Base-by-base conservation (phyloP, 164 flowering plant genomes). In the Taxillus chinensis region DNA sequence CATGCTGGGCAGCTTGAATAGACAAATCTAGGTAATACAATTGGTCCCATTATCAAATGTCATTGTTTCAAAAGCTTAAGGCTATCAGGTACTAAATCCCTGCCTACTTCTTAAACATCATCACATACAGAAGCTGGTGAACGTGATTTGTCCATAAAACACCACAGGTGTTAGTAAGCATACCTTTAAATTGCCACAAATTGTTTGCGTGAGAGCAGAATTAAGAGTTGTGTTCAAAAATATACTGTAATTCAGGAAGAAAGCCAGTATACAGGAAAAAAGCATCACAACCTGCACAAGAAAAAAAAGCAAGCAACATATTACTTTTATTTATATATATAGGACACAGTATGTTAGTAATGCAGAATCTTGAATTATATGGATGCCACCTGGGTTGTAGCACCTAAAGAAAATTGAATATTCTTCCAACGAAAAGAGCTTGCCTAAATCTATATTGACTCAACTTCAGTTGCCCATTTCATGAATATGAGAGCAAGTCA, bases 201-300 rank as follows among this genome's bases (percentile, higher is more conserved):
- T 58, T 58, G 61, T 58, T 15, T 58, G 61, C 14, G 61, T 58
- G 43, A 58, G 61, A 41, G 61, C 45, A 13, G 61, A 58, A 41
- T 58, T 58, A 37, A 58, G 45, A 41, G 61, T 58, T 42, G 61
- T 58, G 61, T 58, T 58, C 37, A 58, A 13, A 27, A 58, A 58
- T 40, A 58, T 58, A 13, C 61, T 58, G 16, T 58, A 58, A 58
- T 58, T 58, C 45, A 58, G 61, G 45, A 58, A 58, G 46, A 58
- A 58, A 41, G 61, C 61, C 37, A 58, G 37, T 58, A 58, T 58
- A 15, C 61, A 58, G 8, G 61, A 58, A 40, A 58, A 41, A 40
- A 42, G 46, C 15, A 58, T 0, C 45, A 58, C 61, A 58, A 58
- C 61, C 61, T 58, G 61, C 45, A 27, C 15, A 58, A 40, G 39